Base-by-base conservation (phyloP, 1,284 basidiomycete genomes). In the Paramarasmius palmivorus region DNA sequence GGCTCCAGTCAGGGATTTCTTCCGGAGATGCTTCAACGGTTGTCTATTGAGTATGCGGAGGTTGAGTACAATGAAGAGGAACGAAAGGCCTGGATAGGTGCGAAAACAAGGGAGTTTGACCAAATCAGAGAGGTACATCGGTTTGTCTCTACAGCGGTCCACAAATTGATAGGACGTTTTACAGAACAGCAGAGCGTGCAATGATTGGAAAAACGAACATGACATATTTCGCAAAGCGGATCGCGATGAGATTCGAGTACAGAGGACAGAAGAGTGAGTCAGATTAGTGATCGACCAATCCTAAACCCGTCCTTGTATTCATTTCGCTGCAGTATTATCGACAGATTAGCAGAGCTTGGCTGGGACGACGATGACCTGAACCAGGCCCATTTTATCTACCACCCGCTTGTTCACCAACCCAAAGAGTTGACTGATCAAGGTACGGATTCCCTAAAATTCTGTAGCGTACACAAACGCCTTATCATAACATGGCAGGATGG, bases 151-250 rank as follows among this genome's bases (percentile, higher is more conserved):
- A 17, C 3, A 9, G 8, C 6, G 14, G 14, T 51, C 26, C 14
- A 38, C 37, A 38, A 5, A 38, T 40, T n/a, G n/a, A n/a, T n/a
- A n/a, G n/a, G n/a, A n/a, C n/a, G 2, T 15, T 22, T n/a, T 19
- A 20, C 35, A 56, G 55, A 50, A 56, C 35, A 35, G 35, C 10
- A 32, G 34, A 20, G 38, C 40, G n/a, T 56, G 51, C 25, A 34
- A 39, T n/a, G n/a, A 34, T 14, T 56, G 55, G 55, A 46, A 40
- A 10, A 45, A 26, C 20, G n/a, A 19, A 17, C 49, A 17, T 10
- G 29, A 49, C 35, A 41, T 39, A 37, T 23, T 32, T 29, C 55
- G 51, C 29, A 29, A 51, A 40, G 35, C 39, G 26, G 48, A 49
- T 3, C 46, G 52, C 34, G 37, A 53, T 6, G 9, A 26, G 3